Conservation (phyloP, 495 filamentous ascomycete species). For the Aspergillus indologenus region DNA sequence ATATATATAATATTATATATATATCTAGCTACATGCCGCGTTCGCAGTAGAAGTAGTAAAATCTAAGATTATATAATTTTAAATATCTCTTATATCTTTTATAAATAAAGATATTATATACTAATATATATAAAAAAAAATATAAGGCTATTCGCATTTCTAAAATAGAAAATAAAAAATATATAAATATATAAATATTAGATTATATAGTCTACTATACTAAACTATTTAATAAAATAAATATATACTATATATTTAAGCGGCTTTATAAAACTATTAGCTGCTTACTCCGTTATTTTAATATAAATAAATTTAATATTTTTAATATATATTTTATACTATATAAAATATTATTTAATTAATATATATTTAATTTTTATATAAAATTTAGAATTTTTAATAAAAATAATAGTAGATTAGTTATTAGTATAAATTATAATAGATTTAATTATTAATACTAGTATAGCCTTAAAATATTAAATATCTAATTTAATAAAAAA, state of each 20-base stretch:
- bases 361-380: not conserved
- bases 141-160: too few relatives aligned
- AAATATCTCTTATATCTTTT: too few relatives aligned
- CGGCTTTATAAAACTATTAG: not conserved
- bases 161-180: too few relatives aligned
- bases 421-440: not conserved
- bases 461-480: not conserved
- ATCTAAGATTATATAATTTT: too few relatives aligned
- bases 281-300: not conserved
- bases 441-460: not conserved
- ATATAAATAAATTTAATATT: not conserved
- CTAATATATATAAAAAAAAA: too few relatives aligned
- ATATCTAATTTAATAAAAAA: not conserved
- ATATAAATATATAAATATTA: constrained; percentile 3
- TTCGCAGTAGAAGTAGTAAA: too few relatives aligned
- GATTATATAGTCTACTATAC: not conserved
- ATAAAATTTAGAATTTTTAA: not conserved
- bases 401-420: not conserved
- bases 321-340: not conserved
- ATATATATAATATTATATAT: too few relatives aligned
- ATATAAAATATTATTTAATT: not conserved
- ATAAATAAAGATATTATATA: too few relatives aligned
- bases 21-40: too few relatives aligned
- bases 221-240: not conserved
- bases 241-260: not conserved